Conservation (phyloP, 2,329 filamentous ascomycete genomes). For the Aureobasidium melanogenum region DNA sequence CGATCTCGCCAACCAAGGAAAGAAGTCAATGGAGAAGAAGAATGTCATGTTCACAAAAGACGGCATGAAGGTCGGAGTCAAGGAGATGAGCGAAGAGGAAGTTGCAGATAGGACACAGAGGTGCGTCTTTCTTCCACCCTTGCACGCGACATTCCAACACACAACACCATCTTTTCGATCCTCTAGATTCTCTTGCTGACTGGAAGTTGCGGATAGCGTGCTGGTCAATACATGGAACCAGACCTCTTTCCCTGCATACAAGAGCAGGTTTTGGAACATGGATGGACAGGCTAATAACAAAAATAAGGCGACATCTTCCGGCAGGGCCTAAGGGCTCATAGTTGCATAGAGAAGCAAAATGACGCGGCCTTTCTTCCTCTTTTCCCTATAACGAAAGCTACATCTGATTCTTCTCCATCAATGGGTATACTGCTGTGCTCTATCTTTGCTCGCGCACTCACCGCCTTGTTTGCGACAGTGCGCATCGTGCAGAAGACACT, state of each 20-base stretch:
- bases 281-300: constrained; percentile 14
- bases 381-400: background rate
- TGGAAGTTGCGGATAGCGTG: constrained; percentile 21
- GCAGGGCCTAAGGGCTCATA: background rate
- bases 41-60: constrained; percentile 70
- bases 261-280: constrained; percentile 24
- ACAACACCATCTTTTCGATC: background rate
- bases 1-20: constrained; percentile 57
- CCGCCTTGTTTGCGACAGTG: background rate
- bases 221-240: constrained; percentile 44
- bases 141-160: background rate
- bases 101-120: constrained; percentile 67
- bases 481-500: background rate
- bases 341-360: background rate
- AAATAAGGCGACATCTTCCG: constrained; percentile 3
- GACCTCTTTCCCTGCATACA: constrained; percentile 28
- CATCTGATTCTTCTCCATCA: background rate
- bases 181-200: background rate
- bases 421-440: background rate
- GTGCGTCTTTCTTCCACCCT: constrained; percentile 16
- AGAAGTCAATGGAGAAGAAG: constrained; percentile 63
- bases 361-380: background rate
- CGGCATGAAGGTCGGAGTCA: constrained; percentile 60
- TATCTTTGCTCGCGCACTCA: background rate
- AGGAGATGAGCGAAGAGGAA: constrained; percentile 57